A percentile compares a stretch with the other conserved stretches of the same genome.
Conservation (phyloP, 257 asterid species). For the Jacaranda mimosifolia region DNA sequence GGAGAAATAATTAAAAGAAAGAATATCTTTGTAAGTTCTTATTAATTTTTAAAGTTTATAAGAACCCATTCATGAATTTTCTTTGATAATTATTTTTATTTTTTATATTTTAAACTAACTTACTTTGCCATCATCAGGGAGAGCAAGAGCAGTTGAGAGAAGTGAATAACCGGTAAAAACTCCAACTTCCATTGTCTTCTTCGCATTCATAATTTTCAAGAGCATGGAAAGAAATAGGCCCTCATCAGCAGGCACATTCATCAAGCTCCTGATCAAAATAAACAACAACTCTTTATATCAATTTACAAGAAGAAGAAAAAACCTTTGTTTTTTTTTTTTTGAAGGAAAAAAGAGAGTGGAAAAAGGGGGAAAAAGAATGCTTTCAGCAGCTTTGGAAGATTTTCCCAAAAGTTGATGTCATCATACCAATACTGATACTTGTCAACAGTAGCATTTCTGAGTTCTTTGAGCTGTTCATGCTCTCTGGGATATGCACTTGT, state of each 20-base stretch:
- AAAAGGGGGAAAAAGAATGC: neutral
- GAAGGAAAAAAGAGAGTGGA: neutral
- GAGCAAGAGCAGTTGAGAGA: constrained; percentile 65
- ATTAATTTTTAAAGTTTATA: neutral
- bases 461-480: constrained; percentile 64
- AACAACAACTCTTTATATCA: neutral
- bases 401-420: neutral
- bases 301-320: neutral
- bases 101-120: neutral
- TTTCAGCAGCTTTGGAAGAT: too few relatives aligned
- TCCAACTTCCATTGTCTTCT: constrained; percentile 63
- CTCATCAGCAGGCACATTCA: constrained; percentile 72
- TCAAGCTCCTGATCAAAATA: constrained; percentile 51
- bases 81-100: too few relatives aligned
- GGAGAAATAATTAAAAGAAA: neutral
- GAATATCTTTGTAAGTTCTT: neutral
- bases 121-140: constrained; percentile 63
- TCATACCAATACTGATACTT: constrained; percentile 54
- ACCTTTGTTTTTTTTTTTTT: too few relatives aligned
- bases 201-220: constrained; percentile 62
- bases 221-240: constrained; percentile 63
- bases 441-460: constrained; percentile 56
- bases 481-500: constrained; percentile 68
- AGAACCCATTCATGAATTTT: neutral
- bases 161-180: constrained; percentile 74